Evolutionary conservation across 345 rosid genomes (phyloP).

Genomic region (Aurinia saxatilis): DNA sequence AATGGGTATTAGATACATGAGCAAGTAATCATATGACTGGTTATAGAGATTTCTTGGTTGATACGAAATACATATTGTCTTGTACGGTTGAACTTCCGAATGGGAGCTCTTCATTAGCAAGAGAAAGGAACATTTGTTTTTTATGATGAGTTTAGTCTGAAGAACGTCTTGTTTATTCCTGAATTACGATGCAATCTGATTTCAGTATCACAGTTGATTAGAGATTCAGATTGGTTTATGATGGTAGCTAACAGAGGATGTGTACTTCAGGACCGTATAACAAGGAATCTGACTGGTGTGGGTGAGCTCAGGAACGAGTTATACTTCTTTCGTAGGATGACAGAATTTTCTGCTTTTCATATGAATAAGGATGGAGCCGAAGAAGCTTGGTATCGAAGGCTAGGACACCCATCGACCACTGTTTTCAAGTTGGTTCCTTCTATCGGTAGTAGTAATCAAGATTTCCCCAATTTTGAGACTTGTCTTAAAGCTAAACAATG

Average conservation of each 20-base stretch:
- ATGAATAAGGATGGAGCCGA: too few relatives aligned
- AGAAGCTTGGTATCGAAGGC: too few relatives aligned
- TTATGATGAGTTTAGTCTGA: neutral
- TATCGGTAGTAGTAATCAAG: too few relatives aligned
- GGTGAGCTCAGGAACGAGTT: neutral
- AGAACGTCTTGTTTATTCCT: too few relatives aligned
- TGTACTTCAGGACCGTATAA: slow-evolving; percentile 18
- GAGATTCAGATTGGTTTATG: neutral
- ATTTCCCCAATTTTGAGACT: too few relatives aligned
- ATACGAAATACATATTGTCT: neutral
- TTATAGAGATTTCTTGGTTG: neutral
- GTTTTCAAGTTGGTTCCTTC: too few relatives aligned
- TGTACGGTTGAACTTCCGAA: neutral
- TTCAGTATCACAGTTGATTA: neutral
- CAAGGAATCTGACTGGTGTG: slow-evolving; percentile 18
- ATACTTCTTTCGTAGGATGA: too few relatives aligned
- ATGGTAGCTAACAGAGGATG: too few relatives aligned
- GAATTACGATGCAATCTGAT: too few relatives aligned
- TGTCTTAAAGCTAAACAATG: too few relatives aligned
- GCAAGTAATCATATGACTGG: neutral
- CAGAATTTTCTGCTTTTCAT: too few relatives aligned
- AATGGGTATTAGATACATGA: neutral
- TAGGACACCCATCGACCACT: too few relatives aligned
- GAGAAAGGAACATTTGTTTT: neutral
- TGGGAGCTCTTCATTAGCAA: neutral